phyloP scores from a whole-genome alignment of 352 stramenopile genomes.

The Pythium folliculosum region DNA sequence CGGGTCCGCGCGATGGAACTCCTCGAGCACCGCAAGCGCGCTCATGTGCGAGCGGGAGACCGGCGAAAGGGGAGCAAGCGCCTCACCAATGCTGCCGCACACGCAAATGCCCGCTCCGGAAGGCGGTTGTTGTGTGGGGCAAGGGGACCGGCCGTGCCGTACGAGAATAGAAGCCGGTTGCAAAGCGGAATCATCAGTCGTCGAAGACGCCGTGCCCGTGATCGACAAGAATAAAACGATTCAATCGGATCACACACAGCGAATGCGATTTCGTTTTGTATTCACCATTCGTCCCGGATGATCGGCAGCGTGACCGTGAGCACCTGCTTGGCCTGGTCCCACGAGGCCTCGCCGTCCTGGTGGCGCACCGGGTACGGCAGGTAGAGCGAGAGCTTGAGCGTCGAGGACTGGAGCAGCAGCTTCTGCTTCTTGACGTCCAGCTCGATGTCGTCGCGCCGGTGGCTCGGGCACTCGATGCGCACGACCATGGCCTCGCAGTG shows the following conservation, averaged over 20 bases:
- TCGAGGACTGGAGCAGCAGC: slow-evolving; percentile 62
- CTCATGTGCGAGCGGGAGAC: slow-evolving; percentile 23
- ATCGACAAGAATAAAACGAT: slow-evolving; percentile 2
- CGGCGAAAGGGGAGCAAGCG: neutral
- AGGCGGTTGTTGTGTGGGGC: neutral
- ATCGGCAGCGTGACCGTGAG: slow-evolving; percentile 74
- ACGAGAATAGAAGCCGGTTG: neutral
- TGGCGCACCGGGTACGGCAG: slow-evolving; percentile 74
- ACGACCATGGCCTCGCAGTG: slow-evolving; percentile 84
- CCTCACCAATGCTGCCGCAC: no score
- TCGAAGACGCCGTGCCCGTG: neutral
- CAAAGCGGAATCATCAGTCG: slow-evolving; percentile 3
- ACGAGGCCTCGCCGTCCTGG: slow-evolving; percentile 73
- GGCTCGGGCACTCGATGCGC: slow-evolving; percentile 63
- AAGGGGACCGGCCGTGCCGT: neutral
- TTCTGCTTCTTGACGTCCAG: slow-evolving; percentile 83
- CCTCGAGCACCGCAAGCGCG: slow-evolving; percentile 51
- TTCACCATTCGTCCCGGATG: slow-evolving; percentile 71
- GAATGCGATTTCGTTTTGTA: neutral
- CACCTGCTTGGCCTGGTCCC: slow-evolving; percentile 50
- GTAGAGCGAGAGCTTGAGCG: slow-evolving; percentile 67
- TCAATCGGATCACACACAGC: neutral
- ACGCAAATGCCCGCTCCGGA: no score
- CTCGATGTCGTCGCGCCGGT: slow-evolving; percentile 73
- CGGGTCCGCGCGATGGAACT: slow-evolving; percentile 39